Evolutionary conservation across 2,329 filamentous ascomycete genomes (phyloP).

Genomic region (Penicillium polonicum): DNA sequence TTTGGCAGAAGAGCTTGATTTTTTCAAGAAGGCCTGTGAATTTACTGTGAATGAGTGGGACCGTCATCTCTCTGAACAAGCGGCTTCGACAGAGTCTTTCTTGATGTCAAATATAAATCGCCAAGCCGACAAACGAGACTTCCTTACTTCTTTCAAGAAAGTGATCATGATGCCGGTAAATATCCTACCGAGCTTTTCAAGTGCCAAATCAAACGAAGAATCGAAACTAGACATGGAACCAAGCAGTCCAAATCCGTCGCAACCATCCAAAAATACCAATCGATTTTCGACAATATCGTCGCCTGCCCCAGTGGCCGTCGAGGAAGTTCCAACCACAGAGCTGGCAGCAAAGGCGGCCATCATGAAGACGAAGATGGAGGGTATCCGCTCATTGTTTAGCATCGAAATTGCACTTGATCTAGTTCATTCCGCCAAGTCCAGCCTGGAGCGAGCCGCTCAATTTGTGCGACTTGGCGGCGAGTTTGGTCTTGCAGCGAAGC

Average conservation of each 20-base stretch:
- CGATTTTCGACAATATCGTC: slow-evolving; percentile 41
- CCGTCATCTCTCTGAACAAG: slow-evolving; percentile 85
- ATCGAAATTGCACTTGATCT: slow-evolving; percentile 91
- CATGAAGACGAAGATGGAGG: slow-evolving; percentile 91
- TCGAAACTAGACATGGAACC: slow-evolving; percentile 27
- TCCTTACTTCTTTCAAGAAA: slow-evolving; percentile 93
- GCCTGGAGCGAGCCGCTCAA: slow-evolving; percentile 77
- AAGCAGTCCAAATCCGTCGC: slow-evolving; percentile 16
- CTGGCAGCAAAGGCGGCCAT: slow-evolving; percentile 95
- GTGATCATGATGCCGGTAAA: slow-evolving; percentile 99
- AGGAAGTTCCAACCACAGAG: slow-evolving; percentile 80
- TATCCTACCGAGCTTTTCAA: slow-evolving; percentile 70
- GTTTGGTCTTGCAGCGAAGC: slow-evolving; percentile 75
- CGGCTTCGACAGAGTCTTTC: slow-evolving; percentile 85
- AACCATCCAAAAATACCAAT: slow-evolving; percentile 32
- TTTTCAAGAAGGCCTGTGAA: slow-evolving; percentile 75
- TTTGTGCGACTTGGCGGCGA: slow-evolving; percentile 80
- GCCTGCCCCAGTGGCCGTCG: slow-evolving; percentile 41
- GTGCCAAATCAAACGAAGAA: slow-evolving; percentile 55
- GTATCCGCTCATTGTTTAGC: slow-evolving; percentile 91
- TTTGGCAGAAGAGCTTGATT: slow-evolving; percentile 83
- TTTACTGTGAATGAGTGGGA: slow-evolving; percentile 82
- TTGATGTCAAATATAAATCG: slow-evolving; percentile 95
- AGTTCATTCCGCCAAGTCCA: slow-evolving; percentile 83
- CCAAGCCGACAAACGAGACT: slow-evolving; percentile 94